Conservation (phyloP, 768 basidiomycete genomes). For the Panaeolus cyanescens region DNA sequence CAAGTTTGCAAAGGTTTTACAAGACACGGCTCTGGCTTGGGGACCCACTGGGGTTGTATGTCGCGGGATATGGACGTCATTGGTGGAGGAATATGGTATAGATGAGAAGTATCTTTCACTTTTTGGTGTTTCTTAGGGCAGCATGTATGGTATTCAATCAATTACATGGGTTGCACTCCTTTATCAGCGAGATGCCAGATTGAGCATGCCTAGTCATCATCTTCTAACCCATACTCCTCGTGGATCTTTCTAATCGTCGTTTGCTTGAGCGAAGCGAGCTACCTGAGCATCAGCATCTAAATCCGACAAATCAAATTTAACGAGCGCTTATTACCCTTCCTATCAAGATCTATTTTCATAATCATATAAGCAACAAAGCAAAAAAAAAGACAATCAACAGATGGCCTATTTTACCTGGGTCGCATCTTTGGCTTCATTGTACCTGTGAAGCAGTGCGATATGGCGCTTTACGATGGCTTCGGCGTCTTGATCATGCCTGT, state of each 20-base stretch:
- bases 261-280: slow-evolving; percentile 75
- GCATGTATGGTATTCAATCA: no score
- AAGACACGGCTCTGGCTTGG: not conserved
- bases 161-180: not conserved
- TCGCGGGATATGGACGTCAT: not conserved
- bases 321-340: slow-evolving; percentile 60
- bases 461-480: slow-evolving; percentile 64
- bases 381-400: not conserved
- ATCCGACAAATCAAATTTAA: not conserved
- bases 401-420: slow-evolving; percentile 55
- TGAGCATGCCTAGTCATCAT: slow-evolving; percentile 46
- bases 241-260: slow-evolving; percentile 77
- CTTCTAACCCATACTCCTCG: slow-evolving; percentile 64
- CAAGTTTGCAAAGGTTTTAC: not conserved
- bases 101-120: not conserved
- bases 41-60: not conserved
- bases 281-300: slow-evolving; percentile 8
- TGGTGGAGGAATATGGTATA: not conserved
- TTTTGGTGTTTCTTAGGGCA: not conserved
- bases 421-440: slow-evolving; percentile 85
- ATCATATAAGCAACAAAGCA: not conserved
- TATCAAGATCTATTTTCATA: slow-evolving; percentile 61
- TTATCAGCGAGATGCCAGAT: not conserved
- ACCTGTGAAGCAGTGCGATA: slow-evolving; percentile 71
- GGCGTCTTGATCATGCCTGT: slow-evolving; percentile 47